Evolutionary conservation across 2,329 filamentous ascomycete species (phyloP), one percentile per base, ranked within the genome.

Genomic region (Fusarium euwallaceae): DNA sequence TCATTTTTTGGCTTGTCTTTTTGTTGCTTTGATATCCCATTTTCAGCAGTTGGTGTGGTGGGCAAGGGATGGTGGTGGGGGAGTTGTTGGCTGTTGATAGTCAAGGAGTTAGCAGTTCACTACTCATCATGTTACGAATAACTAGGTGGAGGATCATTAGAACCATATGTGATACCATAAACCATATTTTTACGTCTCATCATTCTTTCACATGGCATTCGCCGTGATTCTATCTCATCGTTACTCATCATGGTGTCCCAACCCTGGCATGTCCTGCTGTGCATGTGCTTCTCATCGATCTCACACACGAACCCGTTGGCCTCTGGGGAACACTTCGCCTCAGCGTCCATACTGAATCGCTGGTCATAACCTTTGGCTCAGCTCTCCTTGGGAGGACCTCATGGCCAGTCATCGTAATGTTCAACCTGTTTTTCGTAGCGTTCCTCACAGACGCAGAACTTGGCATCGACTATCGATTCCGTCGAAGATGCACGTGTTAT

Each of bases 401-500:
- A 4, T 41, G 24, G 22, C 16, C 12, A n/a, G 24, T 39, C 12
- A n/a, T 10, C 36, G 4, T 43, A 17, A 14, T 61, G 24, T 45
- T 29, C 22, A 24, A 12, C 34, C 12, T 22, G 22, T 39, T 27
- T 10, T 20, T 17, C 24, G 37, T 22, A n/a, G 34, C 20, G 10
- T 16, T 20, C 14, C 32, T 75, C 68, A 91, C 74, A 92, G 81
- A 70, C 87, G 86, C 76, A 91, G 82, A 62, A 91, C 86, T 80
- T 91, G 88, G 76, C 88, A 90, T 72, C 89, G 88, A 81, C 90
- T 92, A 69, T 84, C 85, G 72, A 93, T 91, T 24, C 92, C 92
- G 84, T 93, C 92, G 76, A 92, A 93, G 71, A 94, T 86, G 79
- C 92, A 93, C 17, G 90, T 92, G 81, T 93, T 92, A 77, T 93